phyloP scores from a whole-genome alignment of 2,329 filamentous ascomycete species.

The Capronia epimyces region DNA sequence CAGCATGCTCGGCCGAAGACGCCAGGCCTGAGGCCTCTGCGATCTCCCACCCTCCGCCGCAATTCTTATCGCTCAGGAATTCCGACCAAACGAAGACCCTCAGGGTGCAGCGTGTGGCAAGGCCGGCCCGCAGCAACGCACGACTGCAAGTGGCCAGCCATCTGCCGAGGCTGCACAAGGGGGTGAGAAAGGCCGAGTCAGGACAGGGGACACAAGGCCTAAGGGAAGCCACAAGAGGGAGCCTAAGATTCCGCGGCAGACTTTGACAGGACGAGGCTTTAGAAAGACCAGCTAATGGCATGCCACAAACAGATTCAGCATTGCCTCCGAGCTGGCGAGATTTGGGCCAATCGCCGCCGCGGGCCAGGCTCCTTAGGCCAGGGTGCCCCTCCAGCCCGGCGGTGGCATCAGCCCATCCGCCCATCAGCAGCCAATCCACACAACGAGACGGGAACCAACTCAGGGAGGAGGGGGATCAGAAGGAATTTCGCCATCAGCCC shows the following conservation, averaged over 20 bases:
- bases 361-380: neutral
- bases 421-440: constrained; percentile 2
- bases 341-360: constrained; percentile 6
- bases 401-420: constrained; percentile 10
- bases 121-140: constrained; percentile 5
- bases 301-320: neutral
- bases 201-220: constrained; percentile 1
- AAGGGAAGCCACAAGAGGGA: constrained; percentile 1
- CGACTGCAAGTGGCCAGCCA: constrained; percentile 13
- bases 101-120: constrained; percentile 11
- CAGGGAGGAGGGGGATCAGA: neutral
- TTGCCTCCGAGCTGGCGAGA: constrained; percentile 12
- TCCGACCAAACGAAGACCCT: constrained; percentile 1
- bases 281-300: constrained; percentile 7
- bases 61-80: constrained; percentile 13
- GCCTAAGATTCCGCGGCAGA: constrained; percentile 7
- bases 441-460: neutral
- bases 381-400: neutral
- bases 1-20: neutral
- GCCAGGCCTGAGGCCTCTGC: neutral
- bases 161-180: constrained; percentile 25
- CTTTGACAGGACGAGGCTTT: constrained; percentile 20
- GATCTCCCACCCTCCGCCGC: neutral
- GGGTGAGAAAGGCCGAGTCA: constrained; percentile 5
- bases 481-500: constrained; percentile 2